Conservation (phyloP, 2,329 filamentous ascomycete species). For the Scedosporium apiospermum region DNA sequence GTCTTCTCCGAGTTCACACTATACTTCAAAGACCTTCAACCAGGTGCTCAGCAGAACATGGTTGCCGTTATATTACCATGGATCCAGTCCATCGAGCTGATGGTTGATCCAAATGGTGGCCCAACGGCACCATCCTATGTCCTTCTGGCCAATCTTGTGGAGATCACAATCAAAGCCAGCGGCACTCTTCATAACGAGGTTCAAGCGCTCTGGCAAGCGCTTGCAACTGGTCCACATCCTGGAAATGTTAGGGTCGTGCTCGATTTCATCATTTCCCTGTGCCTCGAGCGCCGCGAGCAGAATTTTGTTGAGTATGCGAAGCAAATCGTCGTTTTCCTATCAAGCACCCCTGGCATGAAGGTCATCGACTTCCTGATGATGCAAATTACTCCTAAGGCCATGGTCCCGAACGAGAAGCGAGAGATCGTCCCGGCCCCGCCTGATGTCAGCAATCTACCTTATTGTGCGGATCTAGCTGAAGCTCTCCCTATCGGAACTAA, state of each 20-base stretch:
- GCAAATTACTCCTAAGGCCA: slow-evolving; percentile 89
- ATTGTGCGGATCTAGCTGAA: slow-evolving; percentile 75
- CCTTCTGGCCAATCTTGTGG: slow-evolving; percentile 84
- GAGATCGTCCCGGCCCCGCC: slow-evolving; percentile 59
- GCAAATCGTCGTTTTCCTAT: slow-evolving; percentile 93
- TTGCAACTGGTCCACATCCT: slow-evolving; percentile 84
- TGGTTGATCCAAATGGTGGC: slow-evolving; percentile 82
- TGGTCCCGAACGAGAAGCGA: slow-evolving; percentile 84
- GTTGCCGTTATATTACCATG: slow-evolving; percentile 91
- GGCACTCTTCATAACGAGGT: slow-evolving; percentile 90
- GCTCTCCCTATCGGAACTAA: slow-evolving; percentile 83
- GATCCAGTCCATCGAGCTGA: slow-evolving; percentile 90
- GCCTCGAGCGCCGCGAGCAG: slow-evolving; percentile 86
- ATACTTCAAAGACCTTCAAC: slow-evolving; percentile 81
- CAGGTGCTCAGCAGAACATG: slow-evolving; percentile 82
- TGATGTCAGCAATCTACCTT: slow-evolving; percentile 68
- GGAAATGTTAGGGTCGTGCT: slow-evolving; percentile 92
- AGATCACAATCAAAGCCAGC: slow-evolving; percentile 90
- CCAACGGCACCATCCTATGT: slow-evolving; percentile 91
- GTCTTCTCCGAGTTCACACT: slow-evolving; percentile 93
- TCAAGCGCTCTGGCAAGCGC: slow-evolving; percentile 91
- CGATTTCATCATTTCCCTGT: slow-evolving; percentile 92
- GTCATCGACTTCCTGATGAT: slow-evolving; percentile 89
- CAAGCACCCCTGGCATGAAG: slow-evolving; percentile 76
- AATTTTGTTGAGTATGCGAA: slow-evolving; percentile 98